Base-by-base conservation (phyloP, 257 asterid species). In the Cynanchum wilfordii region DNA sequence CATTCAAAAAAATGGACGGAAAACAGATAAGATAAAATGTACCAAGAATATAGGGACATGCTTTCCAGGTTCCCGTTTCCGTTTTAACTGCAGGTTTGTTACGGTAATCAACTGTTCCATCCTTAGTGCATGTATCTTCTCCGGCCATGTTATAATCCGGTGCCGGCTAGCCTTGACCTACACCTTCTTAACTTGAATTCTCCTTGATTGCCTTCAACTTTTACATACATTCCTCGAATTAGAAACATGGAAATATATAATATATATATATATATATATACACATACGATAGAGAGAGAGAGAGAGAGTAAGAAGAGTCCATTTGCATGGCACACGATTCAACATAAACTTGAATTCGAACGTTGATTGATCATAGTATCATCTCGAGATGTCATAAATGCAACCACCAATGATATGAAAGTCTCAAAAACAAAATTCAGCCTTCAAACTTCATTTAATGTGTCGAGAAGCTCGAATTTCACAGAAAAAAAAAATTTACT, bases 11-110 rank as follows among this genome's bases (percentile, higher is more conserved):
- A 8, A 1, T 25, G 29, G 73, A 24, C 17, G 22, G 50, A 75
- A 74, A 57, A 20, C 36, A 8, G 13, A 69, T 30, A 15, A 74
- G 22, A 66, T 8, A 7, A 7, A 0, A 42, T 42, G 29, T 78
- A 82, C 95, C 96, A 56, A 88, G 92, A 73, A 85, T 86, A 76
- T 82, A 90, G 15, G 95, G 95, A 75, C 95, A 90, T 52, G 92
- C 96, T 85, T 82, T 88, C 95, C 90, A 90, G 50, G 86, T 87
- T 77, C 88, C 93, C 40, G 92, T 90, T 67, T 85, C 33, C 7
- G 72, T 73, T 74, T 84, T 88, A 67, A 75, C 57, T 10, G 96
- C 92, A 17, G 90, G 90, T 70, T 78, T 80, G 70, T 81, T 81
- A n/a, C 56, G 85, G 69, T 80, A 84, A 74, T 86, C 90, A 7